Evolutionary conservation across 768 basidiomycete genomes (phyloP).

Genomic region (Mycena sanguinolenta): DNA sequence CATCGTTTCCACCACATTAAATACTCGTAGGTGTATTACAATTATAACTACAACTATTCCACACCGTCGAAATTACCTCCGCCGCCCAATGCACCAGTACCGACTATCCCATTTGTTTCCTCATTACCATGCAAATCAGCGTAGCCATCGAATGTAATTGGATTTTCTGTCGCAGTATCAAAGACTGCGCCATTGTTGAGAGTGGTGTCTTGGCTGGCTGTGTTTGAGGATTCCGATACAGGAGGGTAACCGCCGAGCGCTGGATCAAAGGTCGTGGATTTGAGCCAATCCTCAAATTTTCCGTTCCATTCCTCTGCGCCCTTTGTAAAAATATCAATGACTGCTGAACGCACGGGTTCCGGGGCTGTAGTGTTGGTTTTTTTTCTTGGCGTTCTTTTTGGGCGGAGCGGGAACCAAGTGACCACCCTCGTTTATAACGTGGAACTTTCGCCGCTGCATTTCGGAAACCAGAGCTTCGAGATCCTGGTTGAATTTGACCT

Average conservation of each 20-base stretch:
- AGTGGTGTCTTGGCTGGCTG: neutral
- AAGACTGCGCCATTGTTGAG: constrained; percentile 35
- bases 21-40: no score
- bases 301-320: constrained; percentile 38
- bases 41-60: no score
- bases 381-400: constrained; percentile 5
- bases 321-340: constrained; percentile 36
- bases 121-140: constrained; percentile 32
- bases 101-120: neutral
- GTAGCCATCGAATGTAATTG: constrained; percentile 24
- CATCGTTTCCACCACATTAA: no score
- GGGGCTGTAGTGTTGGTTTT: constrained; percentile 9
- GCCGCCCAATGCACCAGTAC: constrained; percentile 28
- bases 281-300: constrained; percentile 41
- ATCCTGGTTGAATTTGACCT: constrained; percentile 40
- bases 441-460: constrained; percentile 33
- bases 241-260: constrained; percentile 37
- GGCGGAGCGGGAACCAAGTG: constrained; percentile 32
- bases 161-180: constrained; percentile 26
- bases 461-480: constrained; percentile 39
- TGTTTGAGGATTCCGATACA: neutral
- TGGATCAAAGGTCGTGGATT: constrained; percentile 39
- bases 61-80: constrained; percentile 24
- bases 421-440: neutral
- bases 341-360: constrained; percentile 12